These are phyloP conservation scores for Microcera coccophila DNA, from an alignment of 2,329 filamentous ascomycete species.

Conservation along the genomic window DNA sequence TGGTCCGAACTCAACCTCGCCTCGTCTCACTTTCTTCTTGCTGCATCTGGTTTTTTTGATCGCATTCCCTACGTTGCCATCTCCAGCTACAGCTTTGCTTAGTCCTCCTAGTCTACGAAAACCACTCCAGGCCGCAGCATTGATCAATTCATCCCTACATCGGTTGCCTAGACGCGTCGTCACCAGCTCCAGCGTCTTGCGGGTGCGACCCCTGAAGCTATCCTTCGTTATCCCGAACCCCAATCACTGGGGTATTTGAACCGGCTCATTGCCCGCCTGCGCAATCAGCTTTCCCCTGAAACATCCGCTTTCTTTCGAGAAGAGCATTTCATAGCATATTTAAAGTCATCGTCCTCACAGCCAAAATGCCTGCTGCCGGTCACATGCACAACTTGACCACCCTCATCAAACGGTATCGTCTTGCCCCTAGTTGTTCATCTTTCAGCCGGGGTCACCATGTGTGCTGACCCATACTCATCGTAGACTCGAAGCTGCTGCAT, in stretches of 20 bases:
- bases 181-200: no score
- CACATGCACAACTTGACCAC: slow-evolving; percentile 97
- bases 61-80: neutral
- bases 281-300: neutral
- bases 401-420: slow-evolving; percentile 85
- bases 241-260: neutral
- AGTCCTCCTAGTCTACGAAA: neutral
- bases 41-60: neutral
- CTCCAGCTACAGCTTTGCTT: neutral
- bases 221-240: neutral
- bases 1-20: neutral
- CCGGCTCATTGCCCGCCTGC: neutral
- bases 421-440: neutral
- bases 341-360: neutral
- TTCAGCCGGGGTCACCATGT: neutral
- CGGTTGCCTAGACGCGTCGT: neutral
- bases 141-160: neutral
- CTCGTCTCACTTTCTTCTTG: neutral
- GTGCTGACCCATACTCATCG: slow-evolving; percentile 52
- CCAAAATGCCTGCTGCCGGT: slow-evolving; percentile 65
- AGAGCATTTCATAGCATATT: neutral
- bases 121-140: neutral
- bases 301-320: neutral
- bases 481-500: slow-evolving; percentile 91
- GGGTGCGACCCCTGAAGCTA: no score